Evolutionary conservation across 2,329 filamentous ascomycete genomes (phyloP).

Genomic region (Cyanodermella asteris): DNA sequence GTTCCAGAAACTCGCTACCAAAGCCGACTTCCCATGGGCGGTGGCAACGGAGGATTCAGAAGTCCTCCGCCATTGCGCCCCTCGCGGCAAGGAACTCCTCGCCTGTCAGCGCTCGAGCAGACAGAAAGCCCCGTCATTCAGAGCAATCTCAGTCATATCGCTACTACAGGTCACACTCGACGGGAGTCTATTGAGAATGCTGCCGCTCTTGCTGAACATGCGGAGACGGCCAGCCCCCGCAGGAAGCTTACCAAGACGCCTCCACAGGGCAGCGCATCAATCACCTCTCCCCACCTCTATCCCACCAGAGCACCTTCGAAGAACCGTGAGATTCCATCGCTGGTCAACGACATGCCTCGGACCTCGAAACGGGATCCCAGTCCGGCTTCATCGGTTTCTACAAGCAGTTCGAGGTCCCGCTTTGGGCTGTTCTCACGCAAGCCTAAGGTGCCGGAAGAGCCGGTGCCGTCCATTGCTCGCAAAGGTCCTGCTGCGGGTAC

Average conservation of each 20-base stretch:
- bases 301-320: conserved; percentile 6
- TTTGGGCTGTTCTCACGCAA: conserved; percentile 63
- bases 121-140: conserved; percentile 35
- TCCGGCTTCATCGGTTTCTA: conserved; percentile 34
- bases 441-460: conserved; percentile 39
- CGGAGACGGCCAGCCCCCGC: not conserved
- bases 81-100: conserved; percentile 45
- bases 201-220: conserved; percentile 11
- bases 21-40: too few species aligned
- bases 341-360: conserved; percentile 12
- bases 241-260: too few species aligned
- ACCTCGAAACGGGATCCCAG: conserved; percentile 17
- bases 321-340: conserved; percentile 1
- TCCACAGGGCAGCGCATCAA: not conserved
- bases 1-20: too few species aligned
- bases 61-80: conserved; percentile 34
- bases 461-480: conserved; percentile 23
- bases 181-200: conserved; percentile 13
- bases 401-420: conserved; percentile 36
- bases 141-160: conserved; percentile 33
- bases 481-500: conserved; percentile 83
- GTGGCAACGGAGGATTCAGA: too few species aligned
- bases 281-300: conserved; percentile 1
- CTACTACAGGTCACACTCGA: conserved; percentile 12
- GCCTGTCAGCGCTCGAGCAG: conserved; percentile 34